phyloP scores from a whole-genome alignment of 2,329 filamentous ascomycete species.

The Setomelanomma holmii region DNA sequence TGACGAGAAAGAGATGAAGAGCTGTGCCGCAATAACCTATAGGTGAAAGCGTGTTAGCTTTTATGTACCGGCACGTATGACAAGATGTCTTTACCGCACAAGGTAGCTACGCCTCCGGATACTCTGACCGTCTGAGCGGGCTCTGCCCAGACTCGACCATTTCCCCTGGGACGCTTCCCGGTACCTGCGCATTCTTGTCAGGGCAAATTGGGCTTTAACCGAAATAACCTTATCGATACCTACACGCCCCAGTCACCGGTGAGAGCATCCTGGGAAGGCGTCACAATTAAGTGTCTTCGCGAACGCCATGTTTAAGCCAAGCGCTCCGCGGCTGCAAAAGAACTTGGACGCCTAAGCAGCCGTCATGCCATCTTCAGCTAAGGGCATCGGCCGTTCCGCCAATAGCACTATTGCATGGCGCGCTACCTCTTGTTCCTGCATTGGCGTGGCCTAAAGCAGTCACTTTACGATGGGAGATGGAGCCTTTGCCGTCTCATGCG shows the following conservation, averaged over 20 bases:
- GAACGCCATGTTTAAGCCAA: conserved; percentile 25
- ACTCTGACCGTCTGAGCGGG: conserved; percentile 22
- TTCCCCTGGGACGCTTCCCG: not conserved
- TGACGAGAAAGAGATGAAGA: not conserved
- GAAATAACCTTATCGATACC: conserved; percentile 33
- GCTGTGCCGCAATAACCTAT: not conserved
- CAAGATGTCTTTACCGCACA: not conserved
- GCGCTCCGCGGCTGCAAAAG: conserved; percentile 21
- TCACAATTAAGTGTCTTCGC: conserved; percentile 18
- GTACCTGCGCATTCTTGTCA: conserved; percentile 1
- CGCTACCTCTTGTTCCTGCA: conserved; percentile 29
- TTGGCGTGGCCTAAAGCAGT: conserved; percentile 11
- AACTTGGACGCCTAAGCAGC: conserved; percentile 22
- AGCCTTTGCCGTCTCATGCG: conserved; percentile 26
- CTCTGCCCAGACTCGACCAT: conserved; percentile 8
- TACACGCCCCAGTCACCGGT: conserved; percentile 29
- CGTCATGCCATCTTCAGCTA: conserved; percentile 24
- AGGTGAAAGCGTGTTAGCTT: not conserved
- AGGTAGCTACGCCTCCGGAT: conserved; percentile 14
- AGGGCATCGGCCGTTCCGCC: conserved; percentile 16
- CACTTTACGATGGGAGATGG: conserved; percentile 14
- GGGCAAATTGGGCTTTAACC: conserved; percentile 23
- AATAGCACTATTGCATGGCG: conserved; percentile 13
- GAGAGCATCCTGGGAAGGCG: conserved; percentile 21
- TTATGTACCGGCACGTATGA: not conserved